Evolutionary conservation across 305 asterid genomes (phyloP).

Genomic region (Fraxinus ornus): DNA sequence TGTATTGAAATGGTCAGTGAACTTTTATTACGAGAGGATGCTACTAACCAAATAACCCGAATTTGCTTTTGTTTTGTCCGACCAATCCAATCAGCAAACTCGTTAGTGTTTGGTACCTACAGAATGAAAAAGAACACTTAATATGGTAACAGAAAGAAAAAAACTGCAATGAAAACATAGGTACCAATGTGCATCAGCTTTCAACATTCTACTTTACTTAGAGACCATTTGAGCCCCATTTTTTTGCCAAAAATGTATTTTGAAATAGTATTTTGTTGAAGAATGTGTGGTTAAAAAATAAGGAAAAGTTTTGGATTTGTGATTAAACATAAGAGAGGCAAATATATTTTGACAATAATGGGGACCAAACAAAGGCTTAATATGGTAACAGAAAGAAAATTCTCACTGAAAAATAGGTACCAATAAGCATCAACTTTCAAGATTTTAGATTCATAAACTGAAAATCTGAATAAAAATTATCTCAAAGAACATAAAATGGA

Average conservation of each 20-base stretch:
- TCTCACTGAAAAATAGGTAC: not conserved
- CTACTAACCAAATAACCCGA: conserved; percentile 86
- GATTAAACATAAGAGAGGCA: not conserved
- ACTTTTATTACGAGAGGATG: conserved; percentile 26
- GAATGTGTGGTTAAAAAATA: not conserved
- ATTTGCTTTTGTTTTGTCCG: conserved; percentile 93
- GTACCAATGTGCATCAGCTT: not conserved
- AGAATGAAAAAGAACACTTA: conserved; percentile 20
- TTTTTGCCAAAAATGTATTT: not conserved
- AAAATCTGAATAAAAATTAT: not conserved
- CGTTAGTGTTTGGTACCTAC: conserved; percentile 94
- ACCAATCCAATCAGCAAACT: conserved; percentile 99
- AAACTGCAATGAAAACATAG: not conserved
- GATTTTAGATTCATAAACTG: not conserved
- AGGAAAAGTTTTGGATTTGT: too few species aligned
- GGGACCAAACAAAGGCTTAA: not conserved
- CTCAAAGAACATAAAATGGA: not conserved
- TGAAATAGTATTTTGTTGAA: not conserved
- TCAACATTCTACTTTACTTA: not conserved
- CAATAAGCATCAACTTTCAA: not conserved
- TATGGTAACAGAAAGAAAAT: not conserved
- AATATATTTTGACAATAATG: not conserved
- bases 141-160: not conserved
- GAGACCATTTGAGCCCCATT: not conserved
- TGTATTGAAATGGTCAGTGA: conserved; percentile 8